Conservation (phyloP, 345 rosid genomes). For the Syzygium jambos region DNA sequence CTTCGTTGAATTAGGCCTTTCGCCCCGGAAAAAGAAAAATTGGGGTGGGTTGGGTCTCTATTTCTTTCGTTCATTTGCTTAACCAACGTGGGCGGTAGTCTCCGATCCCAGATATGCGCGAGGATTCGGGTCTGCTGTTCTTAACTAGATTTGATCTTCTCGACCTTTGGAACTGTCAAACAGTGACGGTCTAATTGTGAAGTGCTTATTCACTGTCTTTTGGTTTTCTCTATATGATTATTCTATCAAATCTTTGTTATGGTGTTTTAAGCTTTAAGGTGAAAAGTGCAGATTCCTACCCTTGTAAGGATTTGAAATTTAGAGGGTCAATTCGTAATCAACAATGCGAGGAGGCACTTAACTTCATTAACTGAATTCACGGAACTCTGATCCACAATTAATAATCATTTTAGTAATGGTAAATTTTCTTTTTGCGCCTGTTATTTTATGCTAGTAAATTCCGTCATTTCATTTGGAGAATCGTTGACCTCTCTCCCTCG, state of each 20-base stretch:
- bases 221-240: not conserved
- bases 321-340: not conserved
- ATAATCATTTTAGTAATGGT: not conserved
- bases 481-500: not conserved
- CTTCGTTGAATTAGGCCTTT: not conserved
- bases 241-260: not conserved
- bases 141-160: not conserved
- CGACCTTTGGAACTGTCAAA: not conserved
- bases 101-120: not conserved
- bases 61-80: not conserved
- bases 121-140: not conserved
- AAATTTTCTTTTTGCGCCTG: not conserved
- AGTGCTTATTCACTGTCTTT: not conserved
- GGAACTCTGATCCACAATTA: not conserved
- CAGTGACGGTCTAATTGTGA: not conserved
- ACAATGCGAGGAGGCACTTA: not conserved
- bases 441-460: not conserved
- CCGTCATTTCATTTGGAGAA: not conserved
- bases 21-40: not conserved
- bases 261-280: not conserved
- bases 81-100: not conserved
- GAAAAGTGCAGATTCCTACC: not conserved
- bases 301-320: not conserved
- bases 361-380: not conserved
- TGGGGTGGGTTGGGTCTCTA: rapidly evolving